phyloP scores from a whole-genome alignment of 495 filamentous ascomycete genomes.

The Penicillium turbatum region DNA sequence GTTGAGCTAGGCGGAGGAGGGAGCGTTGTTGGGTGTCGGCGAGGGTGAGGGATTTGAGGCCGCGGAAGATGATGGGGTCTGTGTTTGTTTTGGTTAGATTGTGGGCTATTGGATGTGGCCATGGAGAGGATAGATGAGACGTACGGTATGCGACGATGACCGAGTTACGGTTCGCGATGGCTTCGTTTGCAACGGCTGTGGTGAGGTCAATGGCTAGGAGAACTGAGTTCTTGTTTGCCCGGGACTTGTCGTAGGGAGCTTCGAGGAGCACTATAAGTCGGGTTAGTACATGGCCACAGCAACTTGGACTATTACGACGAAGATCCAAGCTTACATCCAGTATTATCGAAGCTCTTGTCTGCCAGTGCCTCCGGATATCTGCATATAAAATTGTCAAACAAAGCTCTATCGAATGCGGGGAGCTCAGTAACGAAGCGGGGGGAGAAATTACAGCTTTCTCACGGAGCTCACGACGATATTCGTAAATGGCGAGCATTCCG shows the following conservation, averaged over 20 bases:
- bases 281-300: constrained; percentile 3
- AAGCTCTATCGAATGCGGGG: constrained; percentile 16
- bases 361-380: constrained; percentile 89
- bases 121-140: constrained; percentile 15
- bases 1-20: constrained; percentile 74
- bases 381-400: constrained; percentile 13
- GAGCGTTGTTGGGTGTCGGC: constrained; percentile 80
- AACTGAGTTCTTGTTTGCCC: constrained; percentile 63
- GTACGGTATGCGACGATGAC: constrained; percentile 86
- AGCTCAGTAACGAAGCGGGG: constrained; percentile 9
- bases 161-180: constrained; percentile 68
- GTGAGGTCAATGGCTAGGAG: constrained; percentile 93
- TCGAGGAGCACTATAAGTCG: constrained; percentile 62
- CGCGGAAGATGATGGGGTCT: constrained; percentile 96
- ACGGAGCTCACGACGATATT: constrained; percentile 75
- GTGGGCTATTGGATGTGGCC: background rate
- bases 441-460: constrained; percentile 65
- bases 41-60: constrained; percentile 81
- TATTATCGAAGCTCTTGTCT: constrained; percentile 92
- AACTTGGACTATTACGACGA: background rate
- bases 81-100: constrained; percentile 5
- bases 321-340: constrained; percentile 56
- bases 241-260: constrained; percentile 59
- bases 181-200: constrained; percentile 83
- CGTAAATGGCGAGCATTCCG: constrained; percentile 62